Evolutionary conservation across 2,329 filamentous ascomycete species (phyloP), one percentile per base, ranked within the genome.

Genomic region (Macrophomina phaseolina): DNA sequence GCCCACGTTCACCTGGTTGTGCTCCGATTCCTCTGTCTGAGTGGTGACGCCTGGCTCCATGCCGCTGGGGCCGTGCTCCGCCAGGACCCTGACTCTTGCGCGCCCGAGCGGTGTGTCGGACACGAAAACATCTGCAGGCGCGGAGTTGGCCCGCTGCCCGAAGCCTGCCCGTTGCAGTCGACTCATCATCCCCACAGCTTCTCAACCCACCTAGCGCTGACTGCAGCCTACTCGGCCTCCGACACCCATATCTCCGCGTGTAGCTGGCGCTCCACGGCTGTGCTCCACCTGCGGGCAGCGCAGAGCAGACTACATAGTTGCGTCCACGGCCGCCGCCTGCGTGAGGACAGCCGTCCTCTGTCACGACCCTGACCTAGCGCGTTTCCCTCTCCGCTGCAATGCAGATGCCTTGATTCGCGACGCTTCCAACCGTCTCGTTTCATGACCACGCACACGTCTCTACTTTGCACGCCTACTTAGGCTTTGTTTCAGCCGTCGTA

Each of bases 1-100:
- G 9, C n/a, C 58, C 58, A 62, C 58, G 58, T 49, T 60, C 38
- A 18, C 8, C 30, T 23, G 7, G 8, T 23, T 30, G 30, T 28
- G 42, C 14, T 34, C n/a, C 45, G 40, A 46, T 46, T 11, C 32
- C 32, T 51, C 16, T 51, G 45, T 16, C 32, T 49, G 58, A 62
- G 58, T 62, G 58, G 45, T 62, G 58, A 62, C 58, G 58, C 58
- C 23, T 23, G 56, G 2, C 23, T 23, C 48, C 48, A n/a, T 9
- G 14, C 51, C 51, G 18, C 2, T 16, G n/a, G 28, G 56, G 4
- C 56, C 45, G 56, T 48, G 56, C 40, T 36, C 23, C 7, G 2
- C 2, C 28, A 34, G n/a, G 56, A 49, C 56, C 42, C 56, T 61
- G 55, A 28, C 55, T 46, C 53, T 42, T 42, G 11, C n/a, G 38